Percentiles rank a stretch among this genome's conserved stretches.
phyloP scores from a whole-genome alignment of 495 filamentous ascomycete genomes.

The Podospora didyma region DNA sequence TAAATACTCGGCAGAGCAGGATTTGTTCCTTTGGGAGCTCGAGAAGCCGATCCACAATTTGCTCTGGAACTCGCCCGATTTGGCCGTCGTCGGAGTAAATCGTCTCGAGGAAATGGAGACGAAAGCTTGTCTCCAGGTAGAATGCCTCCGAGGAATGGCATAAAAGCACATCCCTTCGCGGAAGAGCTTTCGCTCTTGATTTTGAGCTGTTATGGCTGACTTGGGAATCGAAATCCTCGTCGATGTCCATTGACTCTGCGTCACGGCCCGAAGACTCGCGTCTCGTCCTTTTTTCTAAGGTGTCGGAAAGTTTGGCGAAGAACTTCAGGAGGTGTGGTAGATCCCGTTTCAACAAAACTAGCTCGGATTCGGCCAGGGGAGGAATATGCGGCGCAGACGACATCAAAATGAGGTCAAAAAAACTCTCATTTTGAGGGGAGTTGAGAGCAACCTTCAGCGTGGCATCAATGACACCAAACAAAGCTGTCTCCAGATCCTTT shows the following conservation, averaged over 20 bases:
- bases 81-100: conserved; percentile 32
- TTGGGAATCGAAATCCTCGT: conserved; percentile 62
- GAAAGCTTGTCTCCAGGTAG: conserved; percentile 35
- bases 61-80: conserved; percentile 32
- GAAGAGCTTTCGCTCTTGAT: conserved; percentile 29
- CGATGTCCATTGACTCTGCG: conserved; percentile 72
- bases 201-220: conserved; percentile 40
- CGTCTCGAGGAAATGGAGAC: conserved; percentile 36
- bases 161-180: conserved; percentile 45
- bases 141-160: conserved; percentile 47
- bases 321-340: conserved; percentile 32
- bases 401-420: conserved; percentile 32
- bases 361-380: conserved; percentile 21
- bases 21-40: conserved; percentile 57
- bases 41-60: conserved; percentile 56
- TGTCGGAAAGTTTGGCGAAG: conserved; percentile 36
- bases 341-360: conserved; percentile 27
- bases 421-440: conserved; percentile 30
- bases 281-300: conserved; percentile 40
- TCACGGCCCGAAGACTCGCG: conserved; percentile 23
- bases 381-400: conserved; percentile 37
- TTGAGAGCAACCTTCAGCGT: conserved; percentile 30
- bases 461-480: conserved; percentile 30
- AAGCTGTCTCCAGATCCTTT: conserved; percentile 32
- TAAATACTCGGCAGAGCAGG: conserved; percentile 50